Conservation (phyloP, 2,329 filamentous ascomycete species). For the Akanthomyces dipterigenus region DNA sequence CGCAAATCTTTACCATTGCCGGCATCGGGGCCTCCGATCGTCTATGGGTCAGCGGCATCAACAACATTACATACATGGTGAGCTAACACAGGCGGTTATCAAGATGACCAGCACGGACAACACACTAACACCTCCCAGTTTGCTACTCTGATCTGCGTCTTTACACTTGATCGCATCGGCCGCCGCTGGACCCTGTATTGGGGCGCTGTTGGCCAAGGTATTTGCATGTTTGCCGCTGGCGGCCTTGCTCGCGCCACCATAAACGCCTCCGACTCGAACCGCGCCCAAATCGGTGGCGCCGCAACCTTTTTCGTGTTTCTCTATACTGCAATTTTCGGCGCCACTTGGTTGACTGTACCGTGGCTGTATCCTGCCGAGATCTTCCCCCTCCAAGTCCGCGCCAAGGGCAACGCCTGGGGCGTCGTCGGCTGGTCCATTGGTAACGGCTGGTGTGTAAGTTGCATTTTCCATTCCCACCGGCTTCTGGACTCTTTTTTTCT, state of each 20-base stretch:
- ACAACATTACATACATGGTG: conserved; percentile 44
- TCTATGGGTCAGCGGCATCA: conserved; percentile 55
- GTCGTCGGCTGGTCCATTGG: conserved; percentile 72
- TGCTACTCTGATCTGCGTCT: conserved; percentile 61
- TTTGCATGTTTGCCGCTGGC: conserved; percentile 61
- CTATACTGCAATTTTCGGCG: conserved; percentile 35
- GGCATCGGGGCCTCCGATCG: conserved; percentile 55
- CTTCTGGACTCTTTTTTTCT: not conserved
- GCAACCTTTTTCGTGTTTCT: conserved; percentile 65
- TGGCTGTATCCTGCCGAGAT: conserved; percentile 67
- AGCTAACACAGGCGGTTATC: not conserved
- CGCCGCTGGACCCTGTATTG: conserved; percentile 64
- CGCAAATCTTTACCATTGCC: conserved; percentile 58
- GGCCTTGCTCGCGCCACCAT: conserved; percentile 49
- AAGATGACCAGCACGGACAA: not conserved
- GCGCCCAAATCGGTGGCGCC: conserved; percentile 51
- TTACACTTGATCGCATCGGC: conserved; percentile 62
- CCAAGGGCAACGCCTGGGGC: conserved; percentile 69
- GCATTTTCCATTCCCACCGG: not conserved
- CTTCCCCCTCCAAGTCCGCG: conserved; percentile 63
- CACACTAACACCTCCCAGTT: conserved; percentile 27
- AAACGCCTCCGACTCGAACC: conserved; percentile 35
- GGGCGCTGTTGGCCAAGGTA: conserved; percentile 57
- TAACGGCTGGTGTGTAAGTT: conserved; percentile 51
- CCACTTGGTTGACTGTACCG: conserved; percentile 46